Base-by-base conservation (phyloP, 2,329 filamentous ascomycete species). In the Huntiella abstrusa region DNA sequence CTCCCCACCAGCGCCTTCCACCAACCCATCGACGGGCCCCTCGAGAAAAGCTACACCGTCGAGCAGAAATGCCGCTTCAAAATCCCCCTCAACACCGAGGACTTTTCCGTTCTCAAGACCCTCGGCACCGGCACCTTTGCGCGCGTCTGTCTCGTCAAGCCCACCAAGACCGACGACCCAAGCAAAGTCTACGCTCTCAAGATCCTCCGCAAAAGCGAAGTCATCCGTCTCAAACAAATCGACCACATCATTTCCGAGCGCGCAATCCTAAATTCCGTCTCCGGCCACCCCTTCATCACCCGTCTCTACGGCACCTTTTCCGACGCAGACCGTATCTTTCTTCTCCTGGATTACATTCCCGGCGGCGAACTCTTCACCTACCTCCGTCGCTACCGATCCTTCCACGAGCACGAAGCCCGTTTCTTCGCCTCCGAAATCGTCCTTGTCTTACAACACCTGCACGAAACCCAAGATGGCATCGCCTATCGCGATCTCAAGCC, bases 351-450 rank as follows among this genome's bases (percentile, higher is more conserved):
- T 61, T 87, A 86, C 59, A 78, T 84, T 53, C 83, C 81, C 45
- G 83, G 83, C 47, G 83, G 83, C 58, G 83, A 91, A 64, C 75
- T 91, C 35, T 88, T 91, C 60, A 85, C 76, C 55, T 88, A 88
- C 56, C 68, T 91, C 40, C 75, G 83, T 53, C 76, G 81, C 60
- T 75, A 80, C 52, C 74, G 82, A 51, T 77, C 81, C 52, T 91
- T 91, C 61, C 80, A 85, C 57, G 83, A 88, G 59, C 65, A 73
- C 41, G 82, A 77, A 41, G 79, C 82, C 7, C 78, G 80, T 51
- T 88, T 88, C 66, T 91, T 88, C 60, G 79, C 80, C 16, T 82
- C 83, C 50, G 83, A 88, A 62, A 87, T 88, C 48, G 81, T 86
- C 8, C 67, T 88, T 4, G 83, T 88, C 48, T 66, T 91, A 46